These are phyloP conservation scores for Gymnopilus junonius DNA, from an alignment of 768 basidiomycete genomes.

Conservation along the genomic window DNA sequence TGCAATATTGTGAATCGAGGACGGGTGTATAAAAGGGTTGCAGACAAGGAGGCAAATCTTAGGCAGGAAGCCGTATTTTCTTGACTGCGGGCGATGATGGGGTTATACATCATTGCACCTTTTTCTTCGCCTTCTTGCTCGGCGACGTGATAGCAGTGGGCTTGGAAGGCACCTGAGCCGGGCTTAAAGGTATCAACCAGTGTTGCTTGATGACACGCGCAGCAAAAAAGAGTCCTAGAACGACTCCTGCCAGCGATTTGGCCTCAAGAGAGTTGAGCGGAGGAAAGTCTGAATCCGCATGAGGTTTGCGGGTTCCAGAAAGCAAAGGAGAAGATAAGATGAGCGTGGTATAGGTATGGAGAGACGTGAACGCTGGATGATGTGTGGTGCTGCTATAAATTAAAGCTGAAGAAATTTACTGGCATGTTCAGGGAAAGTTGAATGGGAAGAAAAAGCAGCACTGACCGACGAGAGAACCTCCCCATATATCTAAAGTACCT, in stretches of 20 bases:
- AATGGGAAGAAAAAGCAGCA: neutral
- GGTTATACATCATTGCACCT: constrained; percentile 7
- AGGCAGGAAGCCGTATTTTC: neutral
- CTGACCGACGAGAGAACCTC: constrained; percentile 49
- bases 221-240: constrained; percentile 39
- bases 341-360: constrained; percentile 25
- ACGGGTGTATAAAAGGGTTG: no score
- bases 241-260: constrained; percentile 34
- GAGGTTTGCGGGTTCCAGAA: constrained; percentile 23
- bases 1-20: no score
- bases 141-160: neutral
- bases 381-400: constrained; percentile 35
- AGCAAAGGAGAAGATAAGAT: constrained; percentile 21
- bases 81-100: no score
- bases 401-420: constrained; percentile 24
- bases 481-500: constrained; percentile 55
- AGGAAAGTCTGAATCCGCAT: constrained; percentile 24
- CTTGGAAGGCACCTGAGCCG: neutral
- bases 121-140: constrained; percentile 19
- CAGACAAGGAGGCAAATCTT: no score
- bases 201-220: constrained; percentile 33
- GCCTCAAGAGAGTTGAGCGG: constrained; percentile 32
- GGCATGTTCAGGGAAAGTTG: neutral
- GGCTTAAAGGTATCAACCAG: constrained; percentile 24
- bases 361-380: constrained; percentile 33